Percentiles rank a stretch among this genome's conserved stretches.
phyloP scores from a whole-genome alignment of 108 stramenopile genomes.

The Stephanodiscus minutulus region DNA sequence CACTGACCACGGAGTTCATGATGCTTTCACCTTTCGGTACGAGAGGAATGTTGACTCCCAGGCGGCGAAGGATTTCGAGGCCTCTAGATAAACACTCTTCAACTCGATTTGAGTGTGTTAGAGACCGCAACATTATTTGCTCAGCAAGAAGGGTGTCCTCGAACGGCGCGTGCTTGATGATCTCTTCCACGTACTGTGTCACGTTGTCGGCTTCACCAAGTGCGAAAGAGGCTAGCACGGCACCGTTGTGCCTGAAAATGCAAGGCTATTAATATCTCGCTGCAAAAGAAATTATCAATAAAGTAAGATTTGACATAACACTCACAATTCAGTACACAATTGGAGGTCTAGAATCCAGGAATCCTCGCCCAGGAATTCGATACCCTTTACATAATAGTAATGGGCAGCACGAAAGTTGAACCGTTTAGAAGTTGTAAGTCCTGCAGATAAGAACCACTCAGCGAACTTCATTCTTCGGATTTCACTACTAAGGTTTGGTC shows the following conservation, averaged over 20 bases:
- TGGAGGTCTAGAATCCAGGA: slow-evolving; percentile 1
- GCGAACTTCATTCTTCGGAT: slow-evolving; percentile 7
- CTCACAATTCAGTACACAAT: too few relatives aligned
- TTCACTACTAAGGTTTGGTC: background rate
- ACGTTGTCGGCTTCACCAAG: slow-evolving; percentile 1
- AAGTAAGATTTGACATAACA: too few relatives aligned
- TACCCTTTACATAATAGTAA: slow-evolving; percentile 19
- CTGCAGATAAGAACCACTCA: slow-evolving; percentile 13
- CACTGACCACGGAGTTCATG: background rate
- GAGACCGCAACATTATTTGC: background rate
- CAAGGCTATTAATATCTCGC: background rate
- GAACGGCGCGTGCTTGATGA: slow-evolving; percentile 8
- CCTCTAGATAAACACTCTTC: background rate
- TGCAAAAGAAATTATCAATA: too few relatives aligned
- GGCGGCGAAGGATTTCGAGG: background rate
- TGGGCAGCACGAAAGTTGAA: slow-evolving; percentile 16
- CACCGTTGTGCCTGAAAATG: slow-evolving; percentile 8
- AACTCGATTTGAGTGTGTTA: background rate
- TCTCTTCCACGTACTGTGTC: slow-evolving; percentile 3
- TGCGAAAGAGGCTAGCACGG: slow-evolving; percentile 6
- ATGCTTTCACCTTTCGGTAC: background rate
- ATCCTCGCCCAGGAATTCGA: slow-evolving; percentile 1
- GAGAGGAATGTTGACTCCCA: slow-evolving; percentile 1
- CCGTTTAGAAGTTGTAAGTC: background rate
- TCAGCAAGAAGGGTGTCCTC: slow-evolving; percentile 8